A percentile compares a stretch with the other conserved stretches of the same genome.
phyloP scores from a whole-genome alignment of 106 monocot genomes.

The Allium fistulosum region DNA sequence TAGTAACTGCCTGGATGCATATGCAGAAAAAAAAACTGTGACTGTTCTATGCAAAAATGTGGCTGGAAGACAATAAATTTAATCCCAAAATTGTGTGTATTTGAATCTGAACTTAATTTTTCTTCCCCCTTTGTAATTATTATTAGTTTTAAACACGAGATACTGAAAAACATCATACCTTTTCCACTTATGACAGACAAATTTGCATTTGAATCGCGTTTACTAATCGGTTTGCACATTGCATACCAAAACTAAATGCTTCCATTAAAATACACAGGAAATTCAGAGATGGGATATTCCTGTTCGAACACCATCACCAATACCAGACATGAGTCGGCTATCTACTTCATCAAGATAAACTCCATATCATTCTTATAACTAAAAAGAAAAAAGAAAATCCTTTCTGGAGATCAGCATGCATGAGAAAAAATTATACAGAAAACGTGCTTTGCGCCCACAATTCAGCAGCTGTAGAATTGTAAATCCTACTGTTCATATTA shows the following conservation, averaged over 20 bases:
- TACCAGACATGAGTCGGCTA: background rate
- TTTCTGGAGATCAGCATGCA: background rate
- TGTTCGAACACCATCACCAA: background rate
- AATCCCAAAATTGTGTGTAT: background rate
- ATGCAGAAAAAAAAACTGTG: too few species aligned
- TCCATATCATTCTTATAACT: background rate
- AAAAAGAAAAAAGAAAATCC: background rate
- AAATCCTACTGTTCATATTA: background rate
- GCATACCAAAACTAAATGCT: background rate
- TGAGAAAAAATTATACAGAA: background rate
- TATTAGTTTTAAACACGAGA: too few species aligned
- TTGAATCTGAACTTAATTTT: background rate
- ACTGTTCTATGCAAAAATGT: too few species aligned
- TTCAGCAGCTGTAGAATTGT: constrained; percentile 1
- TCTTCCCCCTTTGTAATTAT: background rate
- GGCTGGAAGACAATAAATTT: background rate
- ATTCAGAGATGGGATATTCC: constrained; percentile 4
- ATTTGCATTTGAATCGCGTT: background rate
- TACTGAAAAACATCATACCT: too few species aligned
- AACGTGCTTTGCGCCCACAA: background rate
- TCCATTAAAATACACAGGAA: background rate
- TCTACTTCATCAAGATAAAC: constrained; percentile 6
- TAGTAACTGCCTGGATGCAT: too few species aligned
- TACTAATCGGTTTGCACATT: background rate
- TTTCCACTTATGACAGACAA: too few species aligned